These are phyloP conservation scores for Aurinia saxatilis DNA, from an alignment of 345 rosid species.

Conservation along the genomic window DNA sequence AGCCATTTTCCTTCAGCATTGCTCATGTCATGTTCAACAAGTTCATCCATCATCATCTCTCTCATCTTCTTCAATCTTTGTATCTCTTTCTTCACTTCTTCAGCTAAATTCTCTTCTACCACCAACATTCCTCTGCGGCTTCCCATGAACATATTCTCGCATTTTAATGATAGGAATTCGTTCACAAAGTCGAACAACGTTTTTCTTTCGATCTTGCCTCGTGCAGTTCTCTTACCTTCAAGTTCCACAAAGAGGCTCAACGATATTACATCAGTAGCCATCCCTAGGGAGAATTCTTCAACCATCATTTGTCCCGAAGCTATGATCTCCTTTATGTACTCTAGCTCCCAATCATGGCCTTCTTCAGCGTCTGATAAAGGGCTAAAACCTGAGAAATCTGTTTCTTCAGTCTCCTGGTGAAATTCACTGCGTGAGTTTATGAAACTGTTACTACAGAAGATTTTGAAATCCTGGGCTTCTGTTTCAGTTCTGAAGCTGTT, in stretches of 20 bases:
- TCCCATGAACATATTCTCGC: conserved; percentile 27
- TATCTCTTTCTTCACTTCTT: conserved; percentile 47
- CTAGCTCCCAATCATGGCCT: conserved; percentile 44
- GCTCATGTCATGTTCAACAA: conserved; percentile 76
- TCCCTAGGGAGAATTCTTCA: conserved; percentile 36
- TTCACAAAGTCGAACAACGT: conserved; percentile 49
- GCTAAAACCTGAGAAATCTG: conserved; percentile 24
- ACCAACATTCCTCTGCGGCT: conserved; percentile 37
- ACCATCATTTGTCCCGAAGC: conserved; percentile 32
- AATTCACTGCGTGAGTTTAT: conserved; percentile 21
- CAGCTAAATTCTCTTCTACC: conserved; percentile 42
- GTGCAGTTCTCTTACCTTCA: conserved; percentile 13
- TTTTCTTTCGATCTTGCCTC: conserved; percentile 32
- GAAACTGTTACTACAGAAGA: conserved; percentile 25
- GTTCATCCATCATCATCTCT: conserved; percentile 68
- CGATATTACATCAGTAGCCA: conserved; percentile 32
- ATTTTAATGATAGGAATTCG: conserved; percentile 40
- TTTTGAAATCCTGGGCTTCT: conserved; percentile 31
- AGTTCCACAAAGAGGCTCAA: conserved; percentile 27
- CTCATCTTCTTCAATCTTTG: conserved; percentile 44
- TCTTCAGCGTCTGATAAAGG: conserved; percentile 28
- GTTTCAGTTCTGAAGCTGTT: conserved; percentile 31
- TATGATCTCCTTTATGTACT: conserved; percentile 46
- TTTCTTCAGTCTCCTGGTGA: conserved; percentile 24
- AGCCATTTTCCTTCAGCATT: conserved; percentile 57